Conservation (phyloP, 768 basidiomycete species). For the Russula sp. region DNA sequence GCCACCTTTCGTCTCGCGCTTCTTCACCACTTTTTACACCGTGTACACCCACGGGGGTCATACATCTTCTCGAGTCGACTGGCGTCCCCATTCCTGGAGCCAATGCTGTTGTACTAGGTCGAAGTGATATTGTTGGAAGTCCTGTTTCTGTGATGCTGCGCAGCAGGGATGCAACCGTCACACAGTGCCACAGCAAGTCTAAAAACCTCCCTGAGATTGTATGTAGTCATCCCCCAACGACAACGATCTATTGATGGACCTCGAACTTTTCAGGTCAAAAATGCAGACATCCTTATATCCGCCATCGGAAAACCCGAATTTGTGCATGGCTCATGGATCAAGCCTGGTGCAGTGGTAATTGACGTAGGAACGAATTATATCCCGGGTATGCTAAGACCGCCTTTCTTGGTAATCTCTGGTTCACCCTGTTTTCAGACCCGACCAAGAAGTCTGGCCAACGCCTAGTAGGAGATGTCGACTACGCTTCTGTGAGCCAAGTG, state of each 20-base stretch:
- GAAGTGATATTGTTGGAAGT: constrained; percentile 96
- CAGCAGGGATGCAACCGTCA: constrained; percentile 91
- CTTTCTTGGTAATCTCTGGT: constrained; percentile 33
- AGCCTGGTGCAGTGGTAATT: constrained; percentile 91
- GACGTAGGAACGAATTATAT: constrained; percentile 98
- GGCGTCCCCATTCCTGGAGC: constrained; percentile 72
- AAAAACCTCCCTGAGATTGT: constrained; percentile 78
- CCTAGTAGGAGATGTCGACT: constrained; percentile 95
- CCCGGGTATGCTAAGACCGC: constrained; percentile 52
- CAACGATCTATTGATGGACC: background rate
- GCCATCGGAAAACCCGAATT: constrained; percentile 94
- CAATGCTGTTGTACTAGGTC: constrained; percentile 88
- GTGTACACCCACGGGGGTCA: constrained; percentile 93
- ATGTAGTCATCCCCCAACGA: constrained; percentile 33
- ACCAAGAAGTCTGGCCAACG: constrained; percentile 95
- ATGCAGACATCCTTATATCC: constrained; percentile 89
- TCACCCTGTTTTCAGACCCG: constrained; percentile 46
- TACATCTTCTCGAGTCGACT: constrained; percentile 87
- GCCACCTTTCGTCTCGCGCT: constrained; percentile 87
- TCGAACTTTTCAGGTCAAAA: constrained; percentile 54
- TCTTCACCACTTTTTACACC: constrained; percentile 87
- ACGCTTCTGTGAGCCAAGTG: constrained; percentile 63
- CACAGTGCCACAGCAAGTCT: constrained; percentile 94
- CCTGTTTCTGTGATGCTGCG: constrained; percentile 90
- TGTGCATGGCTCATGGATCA: constrained; percentile 92